Evolutionary conservation across 768 basidiomycete species (phyloP), one percentile per base, ranked within the genome.

Genomic region (Lactarius quietus): DNA sequence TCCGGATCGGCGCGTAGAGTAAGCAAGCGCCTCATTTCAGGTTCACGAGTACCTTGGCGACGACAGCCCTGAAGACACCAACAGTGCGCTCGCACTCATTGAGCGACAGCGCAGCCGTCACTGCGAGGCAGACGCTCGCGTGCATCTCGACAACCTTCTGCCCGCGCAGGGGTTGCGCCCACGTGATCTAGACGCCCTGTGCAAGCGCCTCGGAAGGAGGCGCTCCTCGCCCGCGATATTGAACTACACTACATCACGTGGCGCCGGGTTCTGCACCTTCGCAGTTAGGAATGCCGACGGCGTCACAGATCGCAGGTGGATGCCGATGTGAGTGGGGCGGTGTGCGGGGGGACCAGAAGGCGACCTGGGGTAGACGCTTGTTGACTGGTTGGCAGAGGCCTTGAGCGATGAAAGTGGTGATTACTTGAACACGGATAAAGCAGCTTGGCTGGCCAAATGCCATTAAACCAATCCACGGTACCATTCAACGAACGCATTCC

Each of bases 41-140:
- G 78, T 76, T 88, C 31, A 83, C 80, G 57, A 94, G 75, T 4
- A 92, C 85, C 79, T 95, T 93, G 45, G 83, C 79, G 54, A 94
- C 78, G 48, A 88, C 88, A 36, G 6, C 36, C 36, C 10, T 36
- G 10, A 98, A 76, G 28, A 90, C 82, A 26, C 77, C 78, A 6
- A 87, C 85, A 4, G 95, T 90, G 80, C 93, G 95, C 81, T 97
- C 95, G 62, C 88, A 85, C 71, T 98, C 97, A 78, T 95, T 96
- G 82, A 82, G 89, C 35, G 87, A 87, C 69, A 98, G 75, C 18
- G 86, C 93, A n/a, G 87, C 84, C 7, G 84, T 88, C 67, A 95
- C 78, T 28, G 89, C 89, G n/a, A 98, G 78, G 66, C 92, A 84
- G 66, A 98, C 86, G 70, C 89, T 92, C 41, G 97, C 94, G 56